Base-by-base conservation (phyloP, 371 early-diverging fungal genomes). In the Mucor irregularis region DNA sequence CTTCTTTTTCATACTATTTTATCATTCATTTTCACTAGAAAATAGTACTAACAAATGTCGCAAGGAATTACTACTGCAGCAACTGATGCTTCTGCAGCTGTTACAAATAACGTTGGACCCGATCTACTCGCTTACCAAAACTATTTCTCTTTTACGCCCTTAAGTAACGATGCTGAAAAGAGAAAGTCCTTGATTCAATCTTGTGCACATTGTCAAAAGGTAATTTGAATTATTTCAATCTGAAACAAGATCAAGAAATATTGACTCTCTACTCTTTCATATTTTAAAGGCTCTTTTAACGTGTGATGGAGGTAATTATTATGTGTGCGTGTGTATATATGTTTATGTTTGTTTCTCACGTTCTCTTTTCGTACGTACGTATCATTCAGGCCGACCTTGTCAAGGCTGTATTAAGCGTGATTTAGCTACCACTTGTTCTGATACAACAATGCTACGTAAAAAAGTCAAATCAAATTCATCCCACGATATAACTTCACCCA, bases 351-450 rank as follows among this genome's bases (percentile, higher is more conserved):
- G 16, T 51, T 50, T 51, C 53, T 64, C 43, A 37, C 50, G 40
- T 43, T 52, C 26, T 31, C 25, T 35, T 34, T 42, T 47, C 46
- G 43, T 51, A 52, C 62, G 3, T 25, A 35, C 43, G 37, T 17
- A 8, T 30, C n/a, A 14, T 25, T 49, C 62, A 86, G 87, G 76
- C 14, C 85, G 94, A 42, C 96, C 96, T 25, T 95, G 96, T 68
- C 80, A 80, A 45, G 85, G 93, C 4, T 95, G 95, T 66, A 78
- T 89, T 22, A 91, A 90, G 68, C 77, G 89, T 26, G 89, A 89
- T 33, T 64, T 91, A 28, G 84, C 77, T 10, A 80, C 61, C 11
- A 83, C 89, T 9, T 94, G 95, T 61, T 74, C 78, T 2, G 94
- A 94, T 62, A 92, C 90, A 13, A 62, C n/a, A n/a, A n/a, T n/a